These are phyloP conservation scores for Acer campestre DNA, from an alignment of 345 rosid species.

Conservation along the genomic window DNA sequence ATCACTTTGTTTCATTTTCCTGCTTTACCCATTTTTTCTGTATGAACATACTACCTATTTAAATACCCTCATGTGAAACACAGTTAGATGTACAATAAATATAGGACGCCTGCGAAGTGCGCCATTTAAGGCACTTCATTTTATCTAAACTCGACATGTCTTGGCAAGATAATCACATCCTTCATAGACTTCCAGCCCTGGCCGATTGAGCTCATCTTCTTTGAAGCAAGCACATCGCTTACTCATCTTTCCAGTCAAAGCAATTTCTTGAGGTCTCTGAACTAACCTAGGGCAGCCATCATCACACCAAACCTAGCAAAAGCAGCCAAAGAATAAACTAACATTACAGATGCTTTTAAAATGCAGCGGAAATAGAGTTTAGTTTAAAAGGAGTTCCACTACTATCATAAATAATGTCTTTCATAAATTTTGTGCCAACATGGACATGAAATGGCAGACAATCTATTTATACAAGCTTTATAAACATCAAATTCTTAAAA, in stretches of 20 bases:
- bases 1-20: neutral
- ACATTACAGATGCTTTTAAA: neutral
- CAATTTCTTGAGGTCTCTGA: constrained; percentile 87
- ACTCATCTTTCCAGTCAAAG: constrained; percentile 91
- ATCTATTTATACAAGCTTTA: neutral
- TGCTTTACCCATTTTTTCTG: neutral
- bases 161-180: constrained; percentile 75
- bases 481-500: neutral
- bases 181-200: constrained; percentile 77
- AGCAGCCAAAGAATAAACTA: neutral
- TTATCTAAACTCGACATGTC: constrained; percentile 61
- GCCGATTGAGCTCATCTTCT: constrained; percentile 63
- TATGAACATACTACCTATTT: neutral
- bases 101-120: neutral
- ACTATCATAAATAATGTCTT: neutral
- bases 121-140: neutral
- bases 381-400: neutral
- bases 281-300: constrained; percentile 81
- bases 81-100: neutral
- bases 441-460: neutral
- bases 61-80: neutral
- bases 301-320: constrained; percentile 92
- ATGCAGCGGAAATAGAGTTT: too few species aligned
- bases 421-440: neutral
- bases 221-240: constrained; percentile 87